Conservation (phyloP, 2,329 filamentous ascomycete genomes). For the Penicillium sp. region DNA sequence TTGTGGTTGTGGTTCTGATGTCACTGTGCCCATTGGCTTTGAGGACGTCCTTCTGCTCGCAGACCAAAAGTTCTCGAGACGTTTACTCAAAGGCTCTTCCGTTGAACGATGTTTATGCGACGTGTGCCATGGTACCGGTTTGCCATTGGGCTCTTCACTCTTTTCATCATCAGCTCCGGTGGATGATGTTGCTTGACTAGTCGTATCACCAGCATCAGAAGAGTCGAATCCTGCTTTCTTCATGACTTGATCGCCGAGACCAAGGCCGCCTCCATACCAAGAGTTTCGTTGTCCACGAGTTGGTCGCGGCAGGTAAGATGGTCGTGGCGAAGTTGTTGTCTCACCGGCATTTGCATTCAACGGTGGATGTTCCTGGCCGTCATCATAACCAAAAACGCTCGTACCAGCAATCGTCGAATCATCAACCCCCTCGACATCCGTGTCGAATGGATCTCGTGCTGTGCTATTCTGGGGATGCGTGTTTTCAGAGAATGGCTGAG, state of each 20-base stretch:
- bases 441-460: constrained; percentile 45
- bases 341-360: constrained; percentile 24
- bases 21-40: constrained; percentile 21
- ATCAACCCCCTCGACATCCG: constrained; percentile 49
- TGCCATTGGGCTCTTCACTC: constrained; percentile 31
- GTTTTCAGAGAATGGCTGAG: constrained; percentile 13
- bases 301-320: constrained; percentile 29
- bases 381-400: constrained; percentile 43
- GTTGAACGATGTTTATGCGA: constrained; percentile 31
- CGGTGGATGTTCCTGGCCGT: constrained; percentile 29
- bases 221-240: constrained; percentile 43
- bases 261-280: constrained; percentile 32
- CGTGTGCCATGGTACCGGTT: neutral
- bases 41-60: constrained; percentile 34
- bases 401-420: constrained; percentile 47
- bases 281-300: constrained; percentile 32
- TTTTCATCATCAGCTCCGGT: constrained; percentile 36
- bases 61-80: constrained; percentile 44
- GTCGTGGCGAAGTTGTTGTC: constrained; percentile 24
- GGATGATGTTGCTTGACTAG: constrained; percentile 35
- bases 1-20: constrained; percentile 23
- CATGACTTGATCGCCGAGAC: constrained; percentile 38
- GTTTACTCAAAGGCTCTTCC: constrained; percentile 42
- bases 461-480: constrained; percentile 17
- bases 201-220: constrained; percentile 36